Conservation (phyloP, 208 protist species). For the Leishmania arabica region DNA sequence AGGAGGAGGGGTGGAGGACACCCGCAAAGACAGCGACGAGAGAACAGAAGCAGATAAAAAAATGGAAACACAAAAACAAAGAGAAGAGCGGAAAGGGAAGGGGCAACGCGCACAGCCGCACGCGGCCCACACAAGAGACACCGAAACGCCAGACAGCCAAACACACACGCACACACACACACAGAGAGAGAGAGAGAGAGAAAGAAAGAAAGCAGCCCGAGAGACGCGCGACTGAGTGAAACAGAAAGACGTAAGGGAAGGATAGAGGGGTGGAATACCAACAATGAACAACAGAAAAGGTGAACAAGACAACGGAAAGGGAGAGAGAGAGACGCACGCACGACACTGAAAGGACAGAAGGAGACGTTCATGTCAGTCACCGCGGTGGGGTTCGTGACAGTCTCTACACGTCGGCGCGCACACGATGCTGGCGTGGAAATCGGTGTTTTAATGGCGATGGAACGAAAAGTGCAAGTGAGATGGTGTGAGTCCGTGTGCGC, state of each 20-base stretch:
- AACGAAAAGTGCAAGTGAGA: background rate
- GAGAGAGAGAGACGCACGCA: background rate
- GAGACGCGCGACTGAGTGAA: background rate
- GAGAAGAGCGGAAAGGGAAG: background rate
- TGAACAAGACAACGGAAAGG: background rate
- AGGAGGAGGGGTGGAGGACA: too few species aligned
- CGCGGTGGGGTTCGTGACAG: background rate
- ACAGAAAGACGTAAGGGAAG: background rate
- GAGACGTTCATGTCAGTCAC: background rate
- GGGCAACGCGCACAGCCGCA: background rate
- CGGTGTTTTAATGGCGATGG: background rate
- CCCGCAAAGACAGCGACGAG: background rate
- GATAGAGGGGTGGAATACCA: background rate
- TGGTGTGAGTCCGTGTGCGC: background rate
- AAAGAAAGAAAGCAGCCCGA: background rate
- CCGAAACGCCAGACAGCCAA: background rate
- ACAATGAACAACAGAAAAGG: background rate
- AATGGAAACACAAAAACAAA: background rate
- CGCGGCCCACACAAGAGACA: background rate
- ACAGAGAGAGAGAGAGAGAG: too few species aligned
- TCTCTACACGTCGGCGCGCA: background rate
- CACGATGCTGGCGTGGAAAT: background rate
- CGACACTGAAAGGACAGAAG: background rate
- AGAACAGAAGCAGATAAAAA: background rate
- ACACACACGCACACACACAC: background rate